Percentiles rank a stretch among this genome's conserved stretches.
Evolutionary conservation across 2,329 filamentous ascomycete genomes (phyloP).

Genomic region (Macroventuria anomochaeta): DNA sequence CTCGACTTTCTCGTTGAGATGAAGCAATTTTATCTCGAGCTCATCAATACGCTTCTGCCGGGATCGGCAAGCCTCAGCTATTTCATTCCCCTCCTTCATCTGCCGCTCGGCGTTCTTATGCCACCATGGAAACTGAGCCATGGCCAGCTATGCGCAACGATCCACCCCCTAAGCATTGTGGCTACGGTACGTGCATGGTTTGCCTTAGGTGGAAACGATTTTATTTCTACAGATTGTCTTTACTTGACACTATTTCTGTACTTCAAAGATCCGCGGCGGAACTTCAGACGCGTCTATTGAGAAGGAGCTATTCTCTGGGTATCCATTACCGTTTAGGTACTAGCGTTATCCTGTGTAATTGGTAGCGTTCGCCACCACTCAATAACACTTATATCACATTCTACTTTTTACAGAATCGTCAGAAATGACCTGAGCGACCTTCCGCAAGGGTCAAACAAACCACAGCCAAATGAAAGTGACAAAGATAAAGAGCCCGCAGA

Average conservation of each 20-base stretch:
- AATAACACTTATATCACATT: too few relatives aligned
- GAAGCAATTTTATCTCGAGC: constrained; percentile 7
- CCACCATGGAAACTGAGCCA: constrained; percentile 10
- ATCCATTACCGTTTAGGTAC: too few relatives aligned
- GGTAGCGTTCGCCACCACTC: too few relatives aligned
- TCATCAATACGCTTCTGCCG: constrained; percentile 16
- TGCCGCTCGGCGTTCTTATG: constrained; percentile 15
- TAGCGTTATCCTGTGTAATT: too few relatives aligned
- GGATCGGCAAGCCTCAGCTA: constrained; percentile 16
- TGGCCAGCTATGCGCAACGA: constrained; percentile 4
- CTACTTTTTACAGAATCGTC: too few relatives aligned
- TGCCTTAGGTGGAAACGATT: constrained; percentile 10
- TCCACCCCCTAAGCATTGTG: constrained; percentile 9
- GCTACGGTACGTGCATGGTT: constrained; percentile 15
- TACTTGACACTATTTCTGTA: constrained; percentile 18
- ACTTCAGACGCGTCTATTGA: constrained; percentile 16
- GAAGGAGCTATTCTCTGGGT: too few relatives aligned
- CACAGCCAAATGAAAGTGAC: not conserved
- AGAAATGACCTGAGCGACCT: not conserved
- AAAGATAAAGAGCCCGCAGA: not conserved
- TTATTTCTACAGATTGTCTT: constrained; percentile 14
- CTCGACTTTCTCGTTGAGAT: too few relatives aligned
- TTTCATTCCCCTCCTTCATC: constrained; percentile 7
- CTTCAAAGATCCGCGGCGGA: constrained; percentile 14
- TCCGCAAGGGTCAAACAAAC: not conserved